These are phyloP conservation scores for Spiraea crenata DNA, from an alignment of 331 rosid species.

Conservation along the genomic window DNA sequence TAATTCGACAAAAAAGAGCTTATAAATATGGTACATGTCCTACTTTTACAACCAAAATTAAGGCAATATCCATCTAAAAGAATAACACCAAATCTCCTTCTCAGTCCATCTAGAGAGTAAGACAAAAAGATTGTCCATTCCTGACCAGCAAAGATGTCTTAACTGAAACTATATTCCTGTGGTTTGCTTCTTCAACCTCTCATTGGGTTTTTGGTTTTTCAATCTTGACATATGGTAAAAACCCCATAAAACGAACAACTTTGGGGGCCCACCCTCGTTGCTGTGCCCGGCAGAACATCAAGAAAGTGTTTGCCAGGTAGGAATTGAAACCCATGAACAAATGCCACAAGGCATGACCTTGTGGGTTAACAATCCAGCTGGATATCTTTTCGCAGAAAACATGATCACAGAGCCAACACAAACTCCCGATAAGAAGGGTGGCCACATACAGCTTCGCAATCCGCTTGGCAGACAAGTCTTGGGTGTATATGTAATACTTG, in stretches of 20 bases:
- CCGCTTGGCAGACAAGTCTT: constrained; percentile 54
- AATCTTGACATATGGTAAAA: constrained; percentile 75
- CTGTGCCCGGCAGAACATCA: constrained; percentile 92
- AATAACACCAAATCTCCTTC: constrained; percentile 24
- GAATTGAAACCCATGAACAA: constrained; percentile 69
- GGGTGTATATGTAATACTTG: constrained; percentile 76
- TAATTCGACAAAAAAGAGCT: constrained; percentile 10
- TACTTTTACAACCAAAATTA: constrained; percentile 33
- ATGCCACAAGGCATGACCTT: constrained; percentile 92
- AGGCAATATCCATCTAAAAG: constrained; percentile 17
- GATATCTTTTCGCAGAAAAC: constrained; percentile 69
- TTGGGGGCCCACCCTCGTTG: constrained; percentile 73
- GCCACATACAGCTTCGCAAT: constrained; percentile 57
- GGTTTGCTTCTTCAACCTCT: constrained; percentile 26
- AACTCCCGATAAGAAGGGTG: constrained; percentile 61
- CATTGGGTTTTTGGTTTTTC: constrained; percentile 68
- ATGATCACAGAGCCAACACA: constrained; percentile 62
- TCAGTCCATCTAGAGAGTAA: constrained; percentile 27
- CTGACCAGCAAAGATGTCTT: constrained; percentile 24
- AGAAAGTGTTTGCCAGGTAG: constrained; percentile 78
- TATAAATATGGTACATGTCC: constrained; percentile 46
- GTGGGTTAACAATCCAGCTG: constrained; percentile 60
- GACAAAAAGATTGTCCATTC: constrained; percentile 19
- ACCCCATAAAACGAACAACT: constrained; percentile 52
- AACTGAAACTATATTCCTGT: constrained; percentile 24